Evolutionary conservation across 2,329 filamentous ascomycete species (phyloP).

Genomic region (Ophiostoma piceae): DNA sequence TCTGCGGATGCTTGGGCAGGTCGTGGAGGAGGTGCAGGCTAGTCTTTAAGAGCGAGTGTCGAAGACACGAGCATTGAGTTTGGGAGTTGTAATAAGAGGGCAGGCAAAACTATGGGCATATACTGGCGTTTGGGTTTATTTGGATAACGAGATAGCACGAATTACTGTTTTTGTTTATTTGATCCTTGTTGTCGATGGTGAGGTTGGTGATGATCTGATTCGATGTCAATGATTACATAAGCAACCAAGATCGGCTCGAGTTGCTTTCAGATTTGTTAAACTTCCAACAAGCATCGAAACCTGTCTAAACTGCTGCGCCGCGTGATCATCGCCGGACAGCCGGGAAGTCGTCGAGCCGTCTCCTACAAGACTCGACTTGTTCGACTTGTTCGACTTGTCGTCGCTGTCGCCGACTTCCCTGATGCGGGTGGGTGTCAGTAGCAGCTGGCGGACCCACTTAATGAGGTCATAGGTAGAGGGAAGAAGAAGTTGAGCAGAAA

Average conservation of each 20-base stretch:
- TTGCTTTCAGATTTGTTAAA: background rate
- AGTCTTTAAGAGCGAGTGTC: background rate
- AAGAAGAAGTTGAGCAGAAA: too few species aligned
- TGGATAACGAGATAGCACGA: slow-evolving; percentile 9
- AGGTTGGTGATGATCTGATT: background rate
- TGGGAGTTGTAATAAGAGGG: too few species aligned
- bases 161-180: background rate
- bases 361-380: background rate
- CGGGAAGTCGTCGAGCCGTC: background rate
- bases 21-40: slow-evolving; percentile 57
- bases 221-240: background rate
- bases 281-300: background rate
- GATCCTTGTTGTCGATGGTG: too few species aligned
- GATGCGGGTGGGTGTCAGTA: background rate
- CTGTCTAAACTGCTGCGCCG: background rate
- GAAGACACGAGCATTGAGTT: background rate
- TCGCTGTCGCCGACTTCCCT: background rate
- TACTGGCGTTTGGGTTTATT: background rate
- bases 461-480: background rate
- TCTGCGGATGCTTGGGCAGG: slow-evolving; percentile 71
- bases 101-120: background rate
- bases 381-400: background rate
- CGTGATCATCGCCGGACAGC: background rate
- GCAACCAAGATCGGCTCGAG: background rate
- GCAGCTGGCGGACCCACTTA: background rate